These are phyloP conservation scores for Heimioporus sp. DNA, from an alignment of 768 basidiomycete genomes.

Conservation along the genomic window DNA sequence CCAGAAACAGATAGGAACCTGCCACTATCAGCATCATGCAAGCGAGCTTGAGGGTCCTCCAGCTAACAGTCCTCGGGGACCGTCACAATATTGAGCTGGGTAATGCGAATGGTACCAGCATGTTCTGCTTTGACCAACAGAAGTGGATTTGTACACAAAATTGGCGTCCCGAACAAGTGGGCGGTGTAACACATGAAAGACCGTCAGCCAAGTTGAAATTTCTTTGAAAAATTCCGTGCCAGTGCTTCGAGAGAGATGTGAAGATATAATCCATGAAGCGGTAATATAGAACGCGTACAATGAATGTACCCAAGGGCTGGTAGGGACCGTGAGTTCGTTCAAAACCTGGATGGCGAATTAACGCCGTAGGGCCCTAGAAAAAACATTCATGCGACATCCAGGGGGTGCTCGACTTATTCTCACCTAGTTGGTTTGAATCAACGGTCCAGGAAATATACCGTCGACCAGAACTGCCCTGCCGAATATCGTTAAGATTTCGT, in stretches of 20 bases:
- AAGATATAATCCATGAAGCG: conserved; percentile 10
- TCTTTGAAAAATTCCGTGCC: conserved; percentile 32
- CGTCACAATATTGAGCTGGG: conserved; percentile 40
- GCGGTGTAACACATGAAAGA: conserved; percentile 39
- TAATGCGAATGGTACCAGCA: conserved; percentile 49
- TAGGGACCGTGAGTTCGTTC: conserved; percentile 41
- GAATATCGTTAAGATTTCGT: not conserved
- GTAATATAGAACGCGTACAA: conserved; percentile 12
- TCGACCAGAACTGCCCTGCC: conserved; percentile 2
- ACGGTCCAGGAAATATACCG: not conserved
- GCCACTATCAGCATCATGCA: conserved; percentile 51
- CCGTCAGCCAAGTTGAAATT: conserved; percentile 37
- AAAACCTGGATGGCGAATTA: no score
- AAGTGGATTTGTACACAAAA: conserved; percentile 37
- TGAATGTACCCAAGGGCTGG: conserved; percentile 46
- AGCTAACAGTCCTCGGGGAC: conserved; percentile 37
- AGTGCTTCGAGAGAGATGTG: conserved; percentile 23
- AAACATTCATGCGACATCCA: no score
- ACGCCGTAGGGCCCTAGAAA: no score
- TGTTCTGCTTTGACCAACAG: conserved; percentile 36
- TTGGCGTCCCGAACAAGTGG: conserved; percentile 34
- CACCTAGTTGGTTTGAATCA: conserved; percentile 1
- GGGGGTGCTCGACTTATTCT: not conserved
- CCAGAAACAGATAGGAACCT: not conserved
- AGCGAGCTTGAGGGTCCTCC: conserved; percentile 34